Percentiles rank a stretch among this genome's conserved stretches.
Evolutionary conservation across 2,329 filamentous ascomycete species (phyloP).

Genomic region (Trichoderma asperellum): DNA sequence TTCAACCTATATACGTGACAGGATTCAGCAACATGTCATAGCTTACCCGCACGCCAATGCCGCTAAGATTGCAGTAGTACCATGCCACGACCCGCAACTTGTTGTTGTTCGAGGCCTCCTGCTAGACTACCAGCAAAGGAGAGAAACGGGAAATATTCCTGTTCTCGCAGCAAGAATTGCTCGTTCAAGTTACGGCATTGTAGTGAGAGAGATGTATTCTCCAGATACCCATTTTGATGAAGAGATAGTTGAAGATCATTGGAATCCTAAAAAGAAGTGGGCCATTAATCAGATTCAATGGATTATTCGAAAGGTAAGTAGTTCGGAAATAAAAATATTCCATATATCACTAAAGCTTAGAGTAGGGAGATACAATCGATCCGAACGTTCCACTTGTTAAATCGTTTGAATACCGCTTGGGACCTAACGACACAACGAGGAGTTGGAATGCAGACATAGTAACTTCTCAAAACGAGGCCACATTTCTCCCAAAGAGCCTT

Average conservation of each 20-base stretch:
- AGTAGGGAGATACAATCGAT: background rate
- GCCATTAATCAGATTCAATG: conserved; percentile 49
- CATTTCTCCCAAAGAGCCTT: conserved; percentile 44
- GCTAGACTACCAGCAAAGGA: conserved; percentile 54
- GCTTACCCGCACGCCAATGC: conserved; percentile 43
- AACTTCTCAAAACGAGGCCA: conserved; percentile 43
- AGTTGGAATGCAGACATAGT: conserved; percentile 42
- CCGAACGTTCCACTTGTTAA: conserved; percentile 30
- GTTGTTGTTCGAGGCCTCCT: conserved; percentile 59
- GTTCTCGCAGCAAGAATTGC: conserved; percentile 50
- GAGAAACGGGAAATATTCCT: conserved; percentile 45
- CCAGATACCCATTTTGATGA: conserved; percentile 41
- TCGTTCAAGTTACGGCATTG: conserved; percentile 49
- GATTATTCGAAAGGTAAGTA: conserved; percentile 45
- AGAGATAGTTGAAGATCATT: conserved; percentile 40
- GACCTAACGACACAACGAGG: conserved; percentile 40
- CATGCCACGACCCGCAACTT: conserved; percentile 56
- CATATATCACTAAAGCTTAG: too few relatives aligned
- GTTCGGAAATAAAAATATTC: too few relatives aligned
- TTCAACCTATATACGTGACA: background rate
- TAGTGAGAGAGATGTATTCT: conserved; percentile 44
- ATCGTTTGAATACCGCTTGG: conserved; percentile 43
- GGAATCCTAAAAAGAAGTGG: conserved; percentile 41
- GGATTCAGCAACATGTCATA: background rate
- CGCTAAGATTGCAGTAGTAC: conserved; percentile 44